Base-by-base conservation (phyloP, 371 early-diverging fungal genomes). In the Synchytrium microbalum region DNA sequence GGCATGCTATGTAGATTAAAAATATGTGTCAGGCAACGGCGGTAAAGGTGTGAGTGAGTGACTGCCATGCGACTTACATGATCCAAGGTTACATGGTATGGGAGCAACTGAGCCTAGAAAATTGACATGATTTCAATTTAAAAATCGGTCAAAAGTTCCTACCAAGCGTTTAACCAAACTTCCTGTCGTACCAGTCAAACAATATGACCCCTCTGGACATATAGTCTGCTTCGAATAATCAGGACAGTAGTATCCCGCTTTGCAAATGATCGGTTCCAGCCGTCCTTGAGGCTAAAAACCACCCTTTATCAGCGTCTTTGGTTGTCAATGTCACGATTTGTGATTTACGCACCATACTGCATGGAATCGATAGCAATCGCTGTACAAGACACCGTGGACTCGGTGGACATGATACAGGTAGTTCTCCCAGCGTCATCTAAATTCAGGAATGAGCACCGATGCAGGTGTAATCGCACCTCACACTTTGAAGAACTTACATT, bases 341-440 rank as follows among this genome's bases (percentile, higher is more conserved):
- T 23, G 23, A 51, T 14, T 51, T 16, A 16, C 24, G 28, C 13
- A 57, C 13, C 57, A 28, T 27, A 57, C 16, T 16, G 57, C 57
- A 57, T 57, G 16, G 24, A 24, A 57, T 16, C 16, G 16, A 16
- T 24, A 13, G 16, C 13, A 57, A 28, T 13, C 57, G 57, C 57
- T 16, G 16, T 27, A 16, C 27, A 19, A 54, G 38, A 52, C 70
- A 69, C 1, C 57, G 57, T 19, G 30, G 51, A 13, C 56, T 58
- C 25, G 70, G 56, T 3, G 66, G 53, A 38, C 70, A 69, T 19
- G 66, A 33, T 58, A 65, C 65, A 13, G 70, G 70, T 24, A 69
- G 30, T 24, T 51, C 38, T 16, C 31, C 8, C 0, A 29, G 28
- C 27, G 53, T 62, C n/a, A n/a, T n/a, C n/a, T n/a, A n/a, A n/a